A percentile compares a stretch with the other conserved stretches of the same genome.
phyloP scores from a whole-genome alignment of 2,329 filamentous ascomycete genomes.

The Drechmeria coniospora region DNA sequence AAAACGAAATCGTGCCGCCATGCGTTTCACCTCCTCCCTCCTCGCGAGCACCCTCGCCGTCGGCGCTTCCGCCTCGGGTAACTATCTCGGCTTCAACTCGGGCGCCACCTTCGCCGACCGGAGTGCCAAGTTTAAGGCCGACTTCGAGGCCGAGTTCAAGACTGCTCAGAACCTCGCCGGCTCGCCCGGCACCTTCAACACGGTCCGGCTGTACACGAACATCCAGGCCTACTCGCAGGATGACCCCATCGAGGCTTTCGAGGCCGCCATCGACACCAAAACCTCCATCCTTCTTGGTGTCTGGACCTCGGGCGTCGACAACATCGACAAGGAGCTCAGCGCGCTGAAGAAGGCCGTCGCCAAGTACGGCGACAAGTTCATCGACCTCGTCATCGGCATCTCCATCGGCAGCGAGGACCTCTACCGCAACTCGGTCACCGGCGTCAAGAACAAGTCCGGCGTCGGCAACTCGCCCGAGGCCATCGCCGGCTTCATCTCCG shows the following conservation, averaged over 20 bases:
- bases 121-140: conserved; percentile 35
- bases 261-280: conserved; percentile 48
- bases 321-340: conserved; percentile 43
- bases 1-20: too few species aligned
- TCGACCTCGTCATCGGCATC: conserved; percentile 46
- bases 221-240: conserved; percentile 49
- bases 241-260: conserved; percentile 69
- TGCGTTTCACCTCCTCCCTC: conserved; percentile 24
- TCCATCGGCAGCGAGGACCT: conserved; percentile 54
- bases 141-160: conserved; percentile 31
- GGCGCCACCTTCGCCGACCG: conserved; percentile 29
- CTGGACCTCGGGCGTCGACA: conserved; percentile 41
- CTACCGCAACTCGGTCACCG: conserved; percentile 46
- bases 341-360: conserved; percentile 42
- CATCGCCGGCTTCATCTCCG: conserved; percentile 49
- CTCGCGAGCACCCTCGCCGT: conserved; percentile 23
- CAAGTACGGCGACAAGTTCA: conserved; percentile 33
- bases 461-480: conserved; percentile 41
- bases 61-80: conserved; percentile 23
- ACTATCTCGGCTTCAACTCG: conserved; percentile 40
- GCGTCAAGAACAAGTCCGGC: conserved; percentile 46
- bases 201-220: conserved; percentile 52
- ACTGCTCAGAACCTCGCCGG: conserved; percentile 18
- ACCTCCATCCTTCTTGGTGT: conserved; percentile 48
- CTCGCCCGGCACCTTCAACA: conserved; percentile 38